These are phyloP conservation scores for Penicillium sp. DNA, from an alignment of 2,329 filamentous ascomycete genomes.

Conservation along the genomic window DNA sequence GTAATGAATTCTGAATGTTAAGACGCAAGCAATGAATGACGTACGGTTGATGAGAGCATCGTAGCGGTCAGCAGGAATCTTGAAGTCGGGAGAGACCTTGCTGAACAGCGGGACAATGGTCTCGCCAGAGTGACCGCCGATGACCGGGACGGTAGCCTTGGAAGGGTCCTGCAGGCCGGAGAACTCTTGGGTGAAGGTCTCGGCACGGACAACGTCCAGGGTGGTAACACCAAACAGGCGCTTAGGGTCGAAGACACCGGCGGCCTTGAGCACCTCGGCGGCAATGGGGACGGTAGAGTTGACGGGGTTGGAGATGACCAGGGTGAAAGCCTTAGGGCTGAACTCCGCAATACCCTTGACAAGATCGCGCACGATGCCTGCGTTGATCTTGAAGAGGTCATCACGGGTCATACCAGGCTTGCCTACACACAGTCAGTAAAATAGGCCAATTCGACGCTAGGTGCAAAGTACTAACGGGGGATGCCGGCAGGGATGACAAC, in stretches of 20 bases:
- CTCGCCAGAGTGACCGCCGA: constrained; percentile 96
- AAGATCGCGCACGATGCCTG: constrained; percentile 93
- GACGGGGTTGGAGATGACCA: constrained; percentile 99
- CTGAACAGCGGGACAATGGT: constrained; percentile 98
- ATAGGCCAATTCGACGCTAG: neutral
- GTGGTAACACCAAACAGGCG: constrained; percentile 98
- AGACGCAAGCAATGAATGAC: constrained; percentile 29
- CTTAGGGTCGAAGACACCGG: constrained; percentile 91
- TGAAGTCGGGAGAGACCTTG: constrained; percentile 77
- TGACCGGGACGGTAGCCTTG: constrained; percentile 84
- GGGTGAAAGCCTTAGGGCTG: constrained; percentile 89
- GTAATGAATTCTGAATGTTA: constrained; percentile 4
- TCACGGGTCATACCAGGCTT: constrained; percentile 99
- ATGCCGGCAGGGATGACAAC: constrained; percentile 98
- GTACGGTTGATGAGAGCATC: constrained; percentile 84
- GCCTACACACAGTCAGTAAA: constrained; percentile 58
- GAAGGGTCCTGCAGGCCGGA: constrained; percentile 80
- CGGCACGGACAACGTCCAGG: constrained; percentile 95
- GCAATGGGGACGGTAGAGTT: constrained; percentile 99
- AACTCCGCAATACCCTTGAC: constrained; percentile 86
- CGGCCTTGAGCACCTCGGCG: constrained; percentile 92
- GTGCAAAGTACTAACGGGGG: constrained; percentile 70
- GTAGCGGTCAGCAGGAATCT: constrained; percentile 87
- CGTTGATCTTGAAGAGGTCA: constrained; percentile 99
- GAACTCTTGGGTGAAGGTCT: constrained; percentile 92